Conservation (phyloP, 2,329 filamentous ascomycete species). For the Arachnomyces sp. region DNA sequence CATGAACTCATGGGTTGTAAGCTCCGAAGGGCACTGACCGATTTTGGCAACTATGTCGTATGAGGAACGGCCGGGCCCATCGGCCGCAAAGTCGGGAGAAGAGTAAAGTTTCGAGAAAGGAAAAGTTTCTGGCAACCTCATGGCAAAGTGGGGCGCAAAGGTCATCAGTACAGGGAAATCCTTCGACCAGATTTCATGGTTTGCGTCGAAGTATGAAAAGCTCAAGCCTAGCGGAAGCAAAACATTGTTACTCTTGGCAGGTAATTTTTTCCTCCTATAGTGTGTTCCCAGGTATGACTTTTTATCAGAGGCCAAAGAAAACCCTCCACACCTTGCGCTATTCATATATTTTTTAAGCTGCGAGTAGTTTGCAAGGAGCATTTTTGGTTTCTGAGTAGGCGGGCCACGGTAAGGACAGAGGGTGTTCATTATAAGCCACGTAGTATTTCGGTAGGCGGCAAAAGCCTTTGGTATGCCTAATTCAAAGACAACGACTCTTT, state of each 20-base stretch:
- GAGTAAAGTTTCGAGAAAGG: constrained; percentile 26
- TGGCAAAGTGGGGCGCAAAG: constrained; percentile 39
- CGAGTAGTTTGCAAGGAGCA: constrained; percentile 24
- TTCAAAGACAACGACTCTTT: constrained; percentile 47
- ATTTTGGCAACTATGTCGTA: constrained; percentile 41
- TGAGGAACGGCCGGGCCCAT: constrained; percentile 40
- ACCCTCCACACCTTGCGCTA: constrained; percentile 4
- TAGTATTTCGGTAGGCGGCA: constrained; percentile 44
- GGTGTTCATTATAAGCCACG: constrained; percentile 41
- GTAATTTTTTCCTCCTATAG: constrained; percentile 36
- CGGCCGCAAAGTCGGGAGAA: constrained; percentile 19
- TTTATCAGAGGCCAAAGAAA: constrained; percentile 37
- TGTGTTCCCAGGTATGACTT: constrained; percentile 45
- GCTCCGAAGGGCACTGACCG: constrained; percentile 36
- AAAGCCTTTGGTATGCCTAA: constrained; percentile 39
- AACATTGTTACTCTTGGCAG: constrained; percentile 32
- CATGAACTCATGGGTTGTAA: constrained; percentile 44
- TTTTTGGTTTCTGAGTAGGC: constrained; percentile 11
- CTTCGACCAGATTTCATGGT: constrained; percentile 32
- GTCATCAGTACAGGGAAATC: constrained; percentile 24
- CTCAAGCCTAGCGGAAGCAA: constrained; percentile 40
- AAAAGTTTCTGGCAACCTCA: constrained; percentile 30
- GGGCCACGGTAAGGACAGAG: constrained; percentile 26
- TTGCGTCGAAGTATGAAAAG: constrained; percentile 42
- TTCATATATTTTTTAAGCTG: constrained; percentile 19